Conservation (phyloP, 805 yeast genomes). For the Zygosaccharomyces gambellarensis region DNA sequence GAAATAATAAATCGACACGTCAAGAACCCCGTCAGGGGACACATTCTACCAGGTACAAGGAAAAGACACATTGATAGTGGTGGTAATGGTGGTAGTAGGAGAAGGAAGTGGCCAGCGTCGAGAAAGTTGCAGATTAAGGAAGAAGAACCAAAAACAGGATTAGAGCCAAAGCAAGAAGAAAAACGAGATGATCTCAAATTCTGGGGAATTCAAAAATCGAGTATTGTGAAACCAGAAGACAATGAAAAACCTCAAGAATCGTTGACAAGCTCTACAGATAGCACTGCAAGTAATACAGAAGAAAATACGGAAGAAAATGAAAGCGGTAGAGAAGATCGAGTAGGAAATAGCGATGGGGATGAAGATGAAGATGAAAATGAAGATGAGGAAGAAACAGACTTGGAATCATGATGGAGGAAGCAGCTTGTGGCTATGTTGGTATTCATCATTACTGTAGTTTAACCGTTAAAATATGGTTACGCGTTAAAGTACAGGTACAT, state of each 20-base stretch:
- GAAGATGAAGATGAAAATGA: constrained; percentile 3
- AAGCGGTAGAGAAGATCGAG: constrained; percentile 7
- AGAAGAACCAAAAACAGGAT: background rate
- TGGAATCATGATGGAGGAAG: constrained; percentile 2
- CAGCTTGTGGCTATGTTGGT: background rate
- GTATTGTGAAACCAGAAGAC: background rate
- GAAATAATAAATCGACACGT: constrained; percentile 20
- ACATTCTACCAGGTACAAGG: constrained; percentile 28
- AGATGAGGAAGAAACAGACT: constrained; percentile 8
- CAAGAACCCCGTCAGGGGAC: constrained; percentile 14
- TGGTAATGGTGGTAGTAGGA: background rate
- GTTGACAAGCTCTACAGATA: constrained; percentile 1
- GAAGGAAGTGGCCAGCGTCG: background rate
- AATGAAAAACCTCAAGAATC: constrained; percentile 7
- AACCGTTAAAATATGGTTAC: background rate
- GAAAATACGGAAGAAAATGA: constrained; percentile 2
- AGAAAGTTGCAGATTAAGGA: background rate
- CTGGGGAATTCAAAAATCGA: constrained; percentile 19
- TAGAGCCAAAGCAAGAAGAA: constrained; percentile 1
- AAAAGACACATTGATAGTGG: background rate
- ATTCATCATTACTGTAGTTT: too few relatives aligned
- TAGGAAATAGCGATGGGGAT: constrained; percentile 8
- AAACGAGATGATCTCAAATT: constrained; percentile 20
- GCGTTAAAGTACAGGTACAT: background rate
- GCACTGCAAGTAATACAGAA: background rate